A percentile compares a stretch with the other conserved stretches of the same genome.
phyloP scores from a whole-genome alignment of 768 basidiomycete genomes.

The Amanita brunnescens region DNA sequence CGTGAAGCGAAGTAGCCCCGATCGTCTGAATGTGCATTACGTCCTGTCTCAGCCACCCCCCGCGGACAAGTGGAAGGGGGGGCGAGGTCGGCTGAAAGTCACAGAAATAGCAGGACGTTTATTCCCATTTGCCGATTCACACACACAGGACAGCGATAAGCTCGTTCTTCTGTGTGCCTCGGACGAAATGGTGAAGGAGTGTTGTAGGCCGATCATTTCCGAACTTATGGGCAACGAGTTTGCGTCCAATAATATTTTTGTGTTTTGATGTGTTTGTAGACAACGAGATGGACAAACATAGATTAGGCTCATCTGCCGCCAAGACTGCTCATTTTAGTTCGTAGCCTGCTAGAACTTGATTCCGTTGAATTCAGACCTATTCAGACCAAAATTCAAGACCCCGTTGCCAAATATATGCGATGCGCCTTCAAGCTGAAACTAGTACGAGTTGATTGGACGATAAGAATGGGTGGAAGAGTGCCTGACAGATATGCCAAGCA shows the following conservation, averaged over 20 bases:
- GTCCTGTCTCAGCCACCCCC: background rate
- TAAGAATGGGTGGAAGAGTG: background rate
- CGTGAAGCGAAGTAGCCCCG: background rate
- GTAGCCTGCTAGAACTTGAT: too few relatives aligned
- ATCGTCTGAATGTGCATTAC: background rate
- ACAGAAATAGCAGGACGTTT: background rate
- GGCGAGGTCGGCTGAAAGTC: background rate
- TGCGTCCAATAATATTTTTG: background rate
- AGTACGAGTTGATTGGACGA: background rate
- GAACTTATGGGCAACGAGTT: background rate
- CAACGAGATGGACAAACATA: too few relatives aligned
- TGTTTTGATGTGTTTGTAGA: background rate
- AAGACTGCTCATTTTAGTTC: too few relatives aligned
- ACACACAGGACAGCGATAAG: background rate
- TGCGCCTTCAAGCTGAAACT: background rate
- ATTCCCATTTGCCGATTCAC: background rate
- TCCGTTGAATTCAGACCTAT: too few relatives aligned
- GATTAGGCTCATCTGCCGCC: too few relatives aligned
- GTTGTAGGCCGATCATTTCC: slow-evolving; percentile 1
- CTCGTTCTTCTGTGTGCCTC: background rate
- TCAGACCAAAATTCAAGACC: too few relatives aligned
- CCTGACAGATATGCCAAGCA: background rate
- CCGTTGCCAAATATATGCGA: too few relatives aligned
- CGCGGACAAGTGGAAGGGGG: background rate
- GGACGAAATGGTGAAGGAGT: background rate